phyloP scores from a whole-genome alignment of 768 basidiomycete species.

The Lactifluus volemus region DNA sequence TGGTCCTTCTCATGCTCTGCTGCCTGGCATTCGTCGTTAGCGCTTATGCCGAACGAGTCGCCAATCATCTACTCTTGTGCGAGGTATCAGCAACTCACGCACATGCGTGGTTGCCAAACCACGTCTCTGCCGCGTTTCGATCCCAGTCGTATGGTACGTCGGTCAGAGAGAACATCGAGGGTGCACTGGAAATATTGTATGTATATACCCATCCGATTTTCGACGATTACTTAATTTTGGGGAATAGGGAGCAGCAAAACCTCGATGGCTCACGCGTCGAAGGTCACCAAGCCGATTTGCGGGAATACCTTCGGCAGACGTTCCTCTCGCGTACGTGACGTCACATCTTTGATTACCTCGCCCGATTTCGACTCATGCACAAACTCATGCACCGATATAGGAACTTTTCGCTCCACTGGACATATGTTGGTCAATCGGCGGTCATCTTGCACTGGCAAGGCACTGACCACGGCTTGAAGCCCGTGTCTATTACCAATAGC shows the following conservation, averaged over 20 bases:
- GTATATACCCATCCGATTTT: not conserved
- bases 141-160: not conserved
- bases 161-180: not conserved
- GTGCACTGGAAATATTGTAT: not conserved
- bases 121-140: not conserved
- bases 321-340: not conserved
- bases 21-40: constrained; percentile 1
- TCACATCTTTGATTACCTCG: not conserved
- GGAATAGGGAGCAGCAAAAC: not conserved
- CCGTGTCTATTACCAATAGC: constrained; percentile 2
- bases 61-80: not conserved
- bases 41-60: not conserved
- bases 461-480: not conserved
- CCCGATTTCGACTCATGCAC: not conserved
- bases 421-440: not conserved
- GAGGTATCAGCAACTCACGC: not conserved
- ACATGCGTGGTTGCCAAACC: not conserved
- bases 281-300: not conserved
- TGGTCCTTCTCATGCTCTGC: not conserved
- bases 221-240: not conserved
- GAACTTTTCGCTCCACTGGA: not conserved
- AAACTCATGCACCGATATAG: not conserved
- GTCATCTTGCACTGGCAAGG: constrained; percentile 8
- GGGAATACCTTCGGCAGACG: not conserved
- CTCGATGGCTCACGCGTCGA: not conserved